Evolutionary conservation across 176 grass and related monocot genomes (phyloP), one percentile per base, ranked within the genome.

Genomic region (Cenchrus americanus): DNA sequence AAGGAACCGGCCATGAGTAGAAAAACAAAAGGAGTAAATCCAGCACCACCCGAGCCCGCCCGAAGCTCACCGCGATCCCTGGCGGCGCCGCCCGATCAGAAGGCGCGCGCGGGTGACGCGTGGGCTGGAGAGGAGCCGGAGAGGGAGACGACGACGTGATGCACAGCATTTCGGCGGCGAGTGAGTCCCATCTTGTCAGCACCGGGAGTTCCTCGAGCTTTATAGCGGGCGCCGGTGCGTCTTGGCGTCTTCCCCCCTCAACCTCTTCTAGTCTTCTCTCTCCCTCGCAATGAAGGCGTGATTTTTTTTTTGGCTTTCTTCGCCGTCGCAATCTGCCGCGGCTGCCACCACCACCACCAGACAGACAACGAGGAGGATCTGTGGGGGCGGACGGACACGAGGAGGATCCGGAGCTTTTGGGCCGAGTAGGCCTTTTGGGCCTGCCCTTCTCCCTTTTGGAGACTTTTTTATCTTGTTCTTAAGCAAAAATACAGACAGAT

Each of bases 151-250:
- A 37, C 62, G 84, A 86, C 22, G 59, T 77, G 19, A 86, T 79
- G 66, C 88, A 86, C 50, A 86, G 73, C 88, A 90, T 86, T 65
- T 18, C 67, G 62, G 79, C 46, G 12, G 6, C 57, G 76, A 11
- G 47, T 8, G 66, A 60, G 66, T 74, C 12, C 84, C 88, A 90
- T 90, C 57, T 83, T 14, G 37, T 40, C 8, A 64, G 53, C 54
- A 63, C 1, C 5, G 30, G 42, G 11, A 58, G 2, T 51, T 44
- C 63, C 53, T 66, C 23, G 14, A 58, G 41, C 51, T 86, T 74
- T 90, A 90, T 90, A 90, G 73, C 74, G 79, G 71, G 57, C 51
- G 83, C 60, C 49, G 73, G 78, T 62, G 58, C 15, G 62, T 48
- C 62, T 61, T 22, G 78, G 49, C 64, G 65, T 24, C 51, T 58